Evolutionary conservation across 169 alveolate species (phyloP), one percentile per base, ranked within the genome.

Genomic region (Theileria annulata): DNA sequence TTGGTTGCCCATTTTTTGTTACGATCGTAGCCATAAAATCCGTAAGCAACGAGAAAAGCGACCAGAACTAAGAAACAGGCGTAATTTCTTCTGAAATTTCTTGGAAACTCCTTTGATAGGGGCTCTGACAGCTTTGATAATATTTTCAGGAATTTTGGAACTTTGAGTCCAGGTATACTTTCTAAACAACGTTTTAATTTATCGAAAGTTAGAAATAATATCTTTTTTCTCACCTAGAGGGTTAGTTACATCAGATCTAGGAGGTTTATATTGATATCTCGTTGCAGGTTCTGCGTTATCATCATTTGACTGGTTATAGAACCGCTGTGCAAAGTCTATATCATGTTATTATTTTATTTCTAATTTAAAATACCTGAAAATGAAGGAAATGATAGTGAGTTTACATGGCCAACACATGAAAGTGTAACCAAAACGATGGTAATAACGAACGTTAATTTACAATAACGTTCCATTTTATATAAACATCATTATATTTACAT

Each of bases 11-110:
- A n/a, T 23, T 27, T 30, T 10, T 75, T 30, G 49, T 75, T 82
- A 28, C 86, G 21, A 23, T 19, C 0, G 69, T 58, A 67, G 3
- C 89, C 89, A 1, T 54, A 4, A 9, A 2, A 17, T 1, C 71
- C 85, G 59, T 82, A 82, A 2, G 37, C 0, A 33, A 63, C 33
- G 23, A 82, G 33, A 17, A 30, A 37, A 15, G 62, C 42, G 62
- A 60, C 58, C 51, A 75, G 35, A 9, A 67, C 21, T 4, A 82
- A 56, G 76, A 75, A 82, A 64, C 37, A 75, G 49, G 62, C 69
- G 72, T 60, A 75, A 76, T 82, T 75, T 74, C 85, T 58, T 70
- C 85, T 68, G 51, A 82, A 82, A 58, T 51, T 47, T 21, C 75
- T 71, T n/a, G 89, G 89, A 31, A 82, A 25, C 58, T 70, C 33